These are phyloP conservation scores for Solanum hybrid DNA, from an alignment of 305 asterid species.

Conservation along the genomic window DNA sequence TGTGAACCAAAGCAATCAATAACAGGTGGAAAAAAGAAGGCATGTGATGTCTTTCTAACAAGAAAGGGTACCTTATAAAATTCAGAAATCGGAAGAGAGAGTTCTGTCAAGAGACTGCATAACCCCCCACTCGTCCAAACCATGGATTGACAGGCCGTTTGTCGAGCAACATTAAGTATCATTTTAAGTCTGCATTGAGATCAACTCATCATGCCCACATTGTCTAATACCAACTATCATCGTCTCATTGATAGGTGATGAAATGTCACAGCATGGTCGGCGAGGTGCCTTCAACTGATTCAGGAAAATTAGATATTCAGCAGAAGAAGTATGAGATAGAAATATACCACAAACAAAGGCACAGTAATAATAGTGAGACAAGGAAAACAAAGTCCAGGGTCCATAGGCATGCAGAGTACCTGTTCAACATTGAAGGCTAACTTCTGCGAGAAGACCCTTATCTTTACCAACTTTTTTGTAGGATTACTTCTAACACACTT, in stretches of 20 bases:
- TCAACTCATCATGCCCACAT: conserved; percentile 50
- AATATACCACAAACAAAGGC: conserved; percentile 1
- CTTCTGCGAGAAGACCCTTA: conserved; percentile 33
- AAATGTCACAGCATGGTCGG: conserved; percentile 72
- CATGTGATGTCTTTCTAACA: neutral
- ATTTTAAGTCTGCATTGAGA: conserved; percentile 34
- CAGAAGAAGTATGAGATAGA: neutral
- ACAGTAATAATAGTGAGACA: neutral
- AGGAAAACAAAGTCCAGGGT: neutral
- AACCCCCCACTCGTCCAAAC: neutral
- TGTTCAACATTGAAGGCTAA: conserved; percentile 29
- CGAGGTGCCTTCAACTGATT: conserved; percentile 53
- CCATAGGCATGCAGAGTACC: conserved; percentile 26
- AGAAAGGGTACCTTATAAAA: neutral
- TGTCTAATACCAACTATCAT: conserved; percentile 46
- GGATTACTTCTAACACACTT: conserved; percentile 31
- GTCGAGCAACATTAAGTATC: neutral
- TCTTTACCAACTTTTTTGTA: conserved; percentile 30
- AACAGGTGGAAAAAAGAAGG: neutral
- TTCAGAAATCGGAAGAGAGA: neutral
- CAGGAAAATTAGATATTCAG: conserved; percentile 10
- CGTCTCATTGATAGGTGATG: conserved; percentile 25
- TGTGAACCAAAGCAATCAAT: neutral
- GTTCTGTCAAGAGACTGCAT: neutral
- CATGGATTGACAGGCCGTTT: neutral